phyloP scores from a whole-genome alignment of 805 yeast species.

The Suhomyces kilbournensis region DNA sequence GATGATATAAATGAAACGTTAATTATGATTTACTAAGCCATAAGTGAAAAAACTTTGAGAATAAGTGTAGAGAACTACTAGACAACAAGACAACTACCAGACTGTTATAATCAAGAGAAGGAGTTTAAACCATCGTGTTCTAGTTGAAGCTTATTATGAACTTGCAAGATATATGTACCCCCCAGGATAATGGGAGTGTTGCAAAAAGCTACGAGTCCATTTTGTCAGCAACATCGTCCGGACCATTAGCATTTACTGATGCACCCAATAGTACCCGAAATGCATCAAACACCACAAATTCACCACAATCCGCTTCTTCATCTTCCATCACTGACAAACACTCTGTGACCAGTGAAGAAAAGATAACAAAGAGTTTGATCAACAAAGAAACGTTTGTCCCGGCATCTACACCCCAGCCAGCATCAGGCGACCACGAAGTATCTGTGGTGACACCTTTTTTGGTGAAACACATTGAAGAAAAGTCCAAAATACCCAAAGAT shows the following conservation, averaged over 20 bases:
- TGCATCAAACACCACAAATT: no score
- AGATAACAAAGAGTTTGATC: slow-evolving; percentile 2
- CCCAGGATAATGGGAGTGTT: slow-evolving; percentile 4
- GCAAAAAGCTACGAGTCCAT: slow-evolving; percentile 1
- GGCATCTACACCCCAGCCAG: slow-evolving; percentile 1
- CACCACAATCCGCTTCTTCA: not conserved
- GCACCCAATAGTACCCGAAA: not conserved
- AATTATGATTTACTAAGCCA: not conserved
- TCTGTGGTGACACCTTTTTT: slow-evolving; percentile 41
- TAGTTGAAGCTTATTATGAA: slow-evolving; percentile 2
- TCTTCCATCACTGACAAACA: not conserved
- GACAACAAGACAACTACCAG: no score
- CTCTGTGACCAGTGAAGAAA: not conserved
- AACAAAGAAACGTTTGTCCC: slow-evolving; percentile 2
- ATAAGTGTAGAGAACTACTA: no score
- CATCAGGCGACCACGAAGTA: slow-evolving; percentile 13
- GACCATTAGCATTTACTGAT: not conserved
- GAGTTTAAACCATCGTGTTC: no score
- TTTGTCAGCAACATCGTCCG: slow-evolving; percentile 3
- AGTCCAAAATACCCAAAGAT: slow-evolving; percentile 43
- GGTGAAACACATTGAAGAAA: slow-evolving; percentile 41
- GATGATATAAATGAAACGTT: not conserved
- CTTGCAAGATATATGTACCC: slow-evolving; percentile 10
- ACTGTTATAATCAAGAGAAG: no score
- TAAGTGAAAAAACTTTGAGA: no score